Evolutionary conservation across 2,329 filamentous ascomycete genomes (phyloP).

Genomic region (Botrytis paeoniae): DNA sequence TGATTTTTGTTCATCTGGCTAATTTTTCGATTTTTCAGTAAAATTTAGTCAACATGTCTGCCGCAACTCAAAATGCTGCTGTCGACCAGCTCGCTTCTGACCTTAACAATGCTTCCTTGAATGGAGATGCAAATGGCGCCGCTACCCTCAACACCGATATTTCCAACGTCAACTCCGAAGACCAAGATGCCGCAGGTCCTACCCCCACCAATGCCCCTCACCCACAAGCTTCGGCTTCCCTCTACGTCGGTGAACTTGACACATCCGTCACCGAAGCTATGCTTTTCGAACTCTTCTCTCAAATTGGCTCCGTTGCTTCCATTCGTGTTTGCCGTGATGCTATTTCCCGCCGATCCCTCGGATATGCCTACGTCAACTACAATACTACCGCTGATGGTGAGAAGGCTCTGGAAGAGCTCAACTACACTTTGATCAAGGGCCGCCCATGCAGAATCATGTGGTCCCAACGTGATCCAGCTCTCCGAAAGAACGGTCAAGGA

Average conservation of each 20-base stretch:
- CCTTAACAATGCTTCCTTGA: constrained; percentile 68
- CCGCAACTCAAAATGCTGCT: constrained; percentile 56
- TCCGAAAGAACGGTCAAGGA: constrained; percentile 98
- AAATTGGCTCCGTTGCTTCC: constrained; percentile 96
- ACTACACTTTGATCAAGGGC: constrained; percentile 99
- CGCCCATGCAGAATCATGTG: constrained; percentile 99
- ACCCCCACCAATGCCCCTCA: constrained; percentile 73
- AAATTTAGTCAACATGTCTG: constrained; percentile 54
- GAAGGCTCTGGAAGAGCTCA: constrained; percentile 97
- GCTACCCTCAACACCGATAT: constrained; percentile 75
- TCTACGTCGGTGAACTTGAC: constrained; percentile 98
- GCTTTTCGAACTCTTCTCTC: constrained; percentile 99
- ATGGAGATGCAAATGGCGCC: constrained; percentile 64
- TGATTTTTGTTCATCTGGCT: constrained; percentile 20
- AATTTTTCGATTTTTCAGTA: constrained; percentile 9
- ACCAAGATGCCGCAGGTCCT: constrained; percentile 62
- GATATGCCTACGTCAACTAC: constrained; percentile 99
- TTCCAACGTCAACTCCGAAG: constrained; percentile 52
- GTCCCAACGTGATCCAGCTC: constrained; percentile 98
- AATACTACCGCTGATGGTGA: constrained; percentile 95
- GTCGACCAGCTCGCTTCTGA: constrained; percentile 80
- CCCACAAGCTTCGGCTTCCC: constrained; percentile 91
- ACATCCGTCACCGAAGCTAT: constrained; percentile 98
- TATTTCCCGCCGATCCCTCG: constrained; percentile 95
- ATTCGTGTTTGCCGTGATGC: constrained; percentile 99